Base-by-base conservation (phyloP, 495 filamentous ascomycete genomes). In the Tuber brumale region DNA sequence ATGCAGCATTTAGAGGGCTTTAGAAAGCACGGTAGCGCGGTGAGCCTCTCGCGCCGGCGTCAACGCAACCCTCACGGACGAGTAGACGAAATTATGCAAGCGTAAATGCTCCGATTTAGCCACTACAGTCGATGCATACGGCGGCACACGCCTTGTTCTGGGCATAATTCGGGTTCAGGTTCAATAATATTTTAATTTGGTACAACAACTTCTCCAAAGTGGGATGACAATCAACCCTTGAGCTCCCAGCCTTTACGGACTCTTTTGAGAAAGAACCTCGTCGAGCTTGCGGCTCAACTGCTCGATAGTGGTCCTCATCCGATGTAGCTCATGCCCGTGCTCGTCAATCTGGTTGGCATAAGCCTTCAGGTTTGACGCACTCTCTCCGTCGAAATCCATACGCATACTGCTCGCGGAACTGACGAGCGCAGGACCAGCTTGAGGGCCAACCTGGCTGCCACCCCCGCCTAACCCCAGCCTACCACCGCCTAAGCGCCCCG, bases 211-310 rank as follows among this genome's bases (percentile, higher is more conserved):
- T 43, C 70, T 45, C 41, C 44, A 14, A 61, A 66, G 27, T 27
- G 57, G 27, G 27, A 66, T 66, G 57, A 31, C 42, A 45, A 57
- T 44, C 9, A 37, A 61, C 61, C 76, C 75, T 46, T 69, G 48
- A 42, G 23, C 35, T 9, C 70, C 70, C 23, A 71, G 39, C 39
- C 35, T 77, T 73, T 69, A 80, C 74, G 42, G 43, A 69, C 66
- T 69, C 48, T 74, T 76, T 23, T 72, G 74, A n/a, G 81, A 77
- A 14, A 83, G 69, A 45, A 85, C 73, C 69, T 81, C 79, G 46
- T 84, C 84, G 39, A 85, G 70, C 79, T 85, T 84, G 70, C 80
- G 72, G 45, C 79, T 83, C 73, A 85, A 77, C 37, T 84, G 82
- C 43, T 82, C 82, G 70, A 85, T 78, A 75, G 81, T 79, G 35